These are phyloP conservation scores for Lactifluus rugatus DNA, from an alignment of 768 basidiomycete genomes.

Conservation along the genomic window DNA sequence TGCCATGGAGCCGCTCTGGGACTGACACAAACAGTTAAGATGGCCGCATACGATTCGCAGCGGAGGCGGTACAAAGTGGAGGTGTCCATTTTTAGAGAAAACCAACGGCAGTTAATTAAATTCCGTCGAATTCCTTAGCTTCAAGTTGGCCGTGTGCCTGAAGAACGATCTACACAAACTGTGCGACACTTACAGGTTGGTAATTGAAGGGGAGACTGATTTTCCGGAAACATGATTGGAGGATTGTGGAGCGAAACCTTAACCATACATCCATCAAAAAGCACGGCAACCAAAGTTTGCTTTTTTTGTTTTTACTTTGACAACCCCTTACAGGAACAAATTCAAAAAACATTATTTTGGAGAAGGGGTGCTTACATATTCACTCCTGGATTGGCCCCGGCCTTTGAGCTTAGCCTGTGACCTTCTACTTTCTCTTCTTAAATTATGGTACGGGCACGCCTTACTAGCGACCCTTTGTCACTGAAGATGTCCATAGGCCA, in stretches of 20 bases:
- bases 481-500: conserved; percentile 32
- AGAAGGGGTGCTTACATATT: no score
- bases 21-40: conserved; percentile 8
- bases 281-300: no score
- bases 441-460: conserved; percentile 25
- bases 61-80: background rate
- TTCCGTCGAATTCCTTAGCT: background rate
- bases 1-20: background rate
- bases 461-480: background rate
- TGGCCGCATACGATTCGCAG: background rate
- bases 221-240: background rate
- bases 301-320: no score
- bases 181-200: background rate
- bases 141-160: background rate
- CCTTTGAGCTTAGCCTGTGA: no score
- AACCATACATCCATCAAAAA: no score
- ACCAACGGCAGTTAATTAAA: background rate
- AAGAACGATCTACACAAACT: background rate
- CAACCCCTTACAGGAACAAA: no score
- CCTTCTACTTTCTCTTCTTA: no score
- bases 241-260: no score
- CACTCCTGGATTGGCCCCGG: no score
- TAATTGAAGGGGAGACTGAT: background rate
- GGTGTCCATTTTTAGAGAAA: background rate
- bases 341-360: no score